These are phyloP conservation scores for Phialemonium atrogriseum DNA, from an alignment of 2,329 filamentous ascomycete species.

Conservation along the genomic window DNA sequence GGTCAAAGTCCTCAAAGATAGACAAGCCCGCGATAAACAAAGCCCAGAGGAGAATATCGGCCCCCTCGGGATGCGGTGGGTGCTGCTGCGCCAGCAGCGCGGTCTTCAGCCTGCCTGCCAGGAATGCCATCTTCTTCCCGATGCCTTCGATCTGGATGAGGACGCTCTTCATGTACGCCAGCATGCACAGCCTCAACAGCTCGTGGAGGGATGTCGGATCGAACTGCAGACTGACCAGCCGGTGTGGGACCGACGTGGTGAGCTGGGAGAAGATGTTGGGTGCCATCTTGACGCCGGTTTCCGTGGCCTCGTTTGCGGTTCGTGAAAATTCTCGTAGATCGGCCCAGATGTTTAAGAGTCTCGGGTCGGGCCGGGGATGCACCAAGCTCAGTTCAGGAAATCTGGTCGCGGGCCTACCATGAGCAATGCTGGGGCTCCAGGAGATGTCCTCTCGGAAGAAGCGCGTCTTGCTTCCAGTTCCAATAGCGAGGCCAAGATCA, in stretches of 20 bases:
- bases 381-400: too few species aligned
- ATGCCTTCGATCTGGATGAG: slow-evolving; percentile 3
- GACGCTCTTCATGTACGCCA: slow-evolving; percentile 8
- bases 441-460: slow-evolving; percentile 1
- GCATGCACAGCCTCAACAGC: slow-evolving; percentile 5
- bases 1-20: too few species aligned
- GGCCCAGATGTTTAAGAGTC: slow-evolving; percentile 8
- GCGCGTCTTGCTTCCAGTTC: slow-evolving; percentile 2
- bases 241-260: too few species aligned
- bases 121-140: slow-evolving; percentile 4
- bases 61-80: not conserved
- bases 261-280: too few species aligned
- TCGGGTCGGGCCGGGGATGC: slow-evolving; percentile 3
- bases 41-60: slow-evolving; percentile 6
- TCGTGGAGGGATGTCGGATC: slow-evolving; percentile 3
- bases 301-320: not conserved
- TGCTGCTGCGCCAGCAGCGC: too few species aligned
- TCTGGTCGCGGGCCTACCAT: not conserved
- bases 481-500: slow-evolving; percentile 8
- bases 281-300: too few species aligned
- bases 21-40: slow-evolving; percentile 5
- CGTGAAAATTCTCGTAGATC: slow-evolving; percentile 8
- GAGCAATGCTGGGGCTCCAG: slow-evolving; percentile 7
- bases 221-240: too few species aligned
- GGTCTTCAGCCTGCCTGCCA: too few species aligned